Conservation (phyloP, 2,329 filamentous ascomycete genomes). For the Aureobasidium vineae region DNA sequence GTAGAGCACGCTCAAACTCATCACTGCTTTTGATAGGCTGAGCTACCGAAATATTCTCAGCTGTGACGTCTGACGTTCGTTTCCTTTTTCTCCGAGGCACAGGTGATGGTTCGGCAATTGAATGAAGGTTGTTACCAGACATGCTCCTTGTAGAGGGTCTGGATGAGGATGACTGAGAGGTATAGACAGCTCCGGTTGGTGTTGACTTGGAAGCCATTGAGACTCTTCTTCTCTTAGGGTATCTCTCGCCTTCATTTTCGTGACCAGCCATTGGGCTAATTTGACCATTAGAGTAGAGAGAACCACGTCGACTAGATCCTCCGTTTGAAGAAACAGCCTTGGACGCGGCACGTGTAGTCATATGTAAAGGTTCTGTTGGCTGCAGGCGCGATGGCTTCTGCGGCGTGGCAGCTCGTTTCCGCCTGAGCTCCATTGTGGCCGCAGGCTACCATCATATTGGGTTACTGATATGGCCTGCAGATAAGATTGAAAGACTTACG, state of each 20-base stretch:
- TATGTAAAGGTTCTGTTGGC: constrained; percentile 50
- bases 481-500: constrained; percentile 1
- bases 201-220: constrained; percentile 28
- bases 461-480: constrained; percentile 1
- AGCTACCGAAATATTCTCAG: constrained; percentile 21
- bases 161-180: constrained; percentile 26
- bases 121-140: constrained; percentile 25
- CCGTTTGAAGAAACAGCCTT: constrained; percentile 26
- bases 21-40: constrained; percentile 5
- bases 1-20: constrained; percentile 13
- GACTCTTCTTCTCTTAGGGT: constrained; percentile 27
- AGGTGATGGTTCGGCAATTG: constrained; percentile 27
- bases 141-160: constrained; percentile 27
- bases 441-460: constrained; percentile 21
- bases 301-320: constrained; percentile 25
- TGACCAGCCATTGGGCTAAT: constrained; percentile 7
- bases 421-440: constrained; percentile 25
- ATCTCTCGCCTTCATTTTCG: constrained; percentile 25
- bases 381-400: constrained; percentile 37
- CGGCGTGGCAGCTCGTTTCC: constrained; percentile 25
- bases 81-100: constrained; percentile 20
- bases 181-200: constrained; percentile 19
- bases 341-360: constrained; percentile 43
- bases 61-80: constrained; percentile 25
- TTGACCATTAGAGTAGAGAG: constrained; percentile 22